Evolutionary conservation across 2,329 filamentous ascomycete species (phyloP).

Genomic region (Fusarium staphyleae): DNA sequence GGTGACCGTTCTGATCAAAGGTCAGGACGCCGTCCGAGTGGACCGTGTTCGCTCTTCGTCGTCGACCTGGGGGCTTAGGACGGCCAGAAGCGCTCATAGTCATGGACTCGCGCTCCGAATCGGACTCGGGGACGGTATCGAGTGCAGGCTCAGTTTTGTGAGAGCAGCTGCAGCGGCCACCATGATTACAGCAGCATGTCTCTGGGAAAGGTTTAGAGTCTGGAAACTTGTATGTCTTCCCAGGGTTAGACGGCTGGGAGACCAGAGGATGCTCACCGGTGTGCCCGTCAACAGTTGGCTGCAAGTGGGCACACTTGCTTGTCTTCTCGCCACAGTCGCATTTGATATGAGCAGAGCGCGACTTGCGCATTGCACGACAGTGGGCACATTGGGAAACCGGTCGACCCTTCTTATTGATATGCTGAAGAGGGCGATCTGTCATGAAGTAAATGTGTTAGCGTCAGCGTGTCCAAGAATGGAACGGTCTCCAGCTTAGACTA

Average conservation of each 20-base stretch:
- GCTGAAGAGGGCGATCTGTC: conserved; percentile 85
- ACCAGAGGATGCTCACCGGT: conserved; percentile 57
- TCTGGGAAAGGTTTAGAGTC: conserved; percentile 51
- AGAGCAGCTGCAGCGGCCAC: conserved; percentile 69
- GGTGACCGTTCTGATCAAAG: conserved; percentile 70
- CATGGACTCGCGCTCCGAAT: conserved; percentile 59
- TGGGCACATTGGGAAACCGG: conserved; percentile 98
- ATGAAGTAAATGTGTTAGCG: conserved; percentile 33
- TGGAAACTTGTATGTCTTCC: conserved; percentile 15
- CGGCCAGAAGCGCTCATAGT: conserved; percentile 39
- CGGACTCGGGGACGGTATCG: conserved; percentile 70
- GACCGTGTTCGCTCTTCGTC: conserved; percentile 67
- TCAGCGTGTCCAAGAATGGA: conserved; percentile 6
- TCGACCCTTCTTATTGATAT: conserved; percentile 97
- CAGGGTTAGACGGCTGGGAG: conserved; percentile 8
- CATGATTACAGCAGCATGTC: conserved; percentile 75
- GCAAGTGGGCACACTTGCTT: conserved; percentile 70
- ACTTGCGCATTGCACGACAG: conserved; percentile 95
- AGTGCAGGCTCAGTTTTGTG: conserved; percentile 67
- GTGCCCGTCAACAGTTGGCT: conserved; percentile 64
- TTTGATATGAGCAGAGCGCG: conserved; percentile 90
- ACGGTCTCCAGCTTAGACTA: too few relatives aligned
- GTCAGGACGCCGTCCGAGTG: conserved; percentile 66
- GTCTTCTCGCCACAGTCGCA: conserved; percentile 97
- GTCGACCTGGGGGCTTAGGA: conserved; percentile 54